Conservation (phyloP, 176 grass and related monocot genomes). For the Bonia amplexicaulis region DNA sequence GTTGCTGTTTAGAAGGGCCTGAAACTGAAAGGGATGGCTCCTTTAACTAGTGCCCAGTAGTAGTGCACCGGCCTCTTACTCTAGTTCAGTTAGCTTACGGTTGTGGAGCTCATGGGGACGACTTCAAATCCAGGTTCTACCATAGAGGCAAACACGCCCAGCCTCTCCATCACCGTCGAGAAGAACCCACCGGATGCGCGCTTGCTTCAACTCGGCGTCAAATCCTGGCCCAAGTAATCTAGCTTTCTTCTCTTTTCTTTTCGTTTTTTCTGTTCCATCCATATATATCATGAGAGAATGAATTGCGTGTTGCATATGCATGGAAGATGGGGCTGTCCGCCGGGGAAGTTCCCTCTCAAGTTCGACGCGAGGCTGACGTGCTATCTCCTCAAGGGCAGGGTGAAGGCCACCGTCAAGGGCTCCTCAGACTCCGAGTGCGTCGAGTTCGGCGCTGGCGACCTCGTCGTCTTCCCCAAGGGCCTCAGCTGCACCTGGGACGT, state of each 20-base stretch:
- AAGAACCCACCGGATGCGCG: slow-evolving; percentile 54
- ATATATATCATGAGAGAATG: too few relatives aligned
- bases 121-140: slow-evolving; percentile 33
- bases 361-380: slow-evolving; percentile 85
- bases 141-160: slow-evolving; percentile 52
- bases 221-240: slow-evolving; percentile 90
- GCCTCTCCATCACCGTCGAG: slow-evolving; percentile 59
- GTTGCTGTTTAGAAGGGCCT: too few relatives aligned
- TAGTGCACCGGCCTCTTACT: background rate
- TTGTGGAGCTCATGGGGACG: background rate
- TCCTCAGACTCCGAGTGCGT: slow-evolving; percentile 54
- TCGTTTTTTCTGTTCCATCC: background rate
- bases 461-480: slow-evolving; percentile 89
- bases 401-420: slow-evolving; percentile 64
- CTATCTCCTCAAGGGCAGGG: slow-evolving; percentile 82
- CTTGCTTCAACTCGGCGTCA: slow-evolving; percentile 76
- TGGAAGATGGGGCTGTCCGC: slow-evolving; percentile 73
- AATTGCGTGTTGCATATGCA: background rate
- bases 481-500: slow-evolving; percentile 93
- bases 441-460: slow-evolving; percentile 87
- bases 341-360: slow-evolving; percentile 79
- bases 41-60: background rate
- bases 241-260: background rate
- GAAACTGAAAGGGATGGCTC: background rate
- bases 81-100: background rate